Evolutionary conservation across 2,329 filamentous ascomycete genomes (phyloP).

Genomic region (Aspergillus quadrilineatus): DNA sequence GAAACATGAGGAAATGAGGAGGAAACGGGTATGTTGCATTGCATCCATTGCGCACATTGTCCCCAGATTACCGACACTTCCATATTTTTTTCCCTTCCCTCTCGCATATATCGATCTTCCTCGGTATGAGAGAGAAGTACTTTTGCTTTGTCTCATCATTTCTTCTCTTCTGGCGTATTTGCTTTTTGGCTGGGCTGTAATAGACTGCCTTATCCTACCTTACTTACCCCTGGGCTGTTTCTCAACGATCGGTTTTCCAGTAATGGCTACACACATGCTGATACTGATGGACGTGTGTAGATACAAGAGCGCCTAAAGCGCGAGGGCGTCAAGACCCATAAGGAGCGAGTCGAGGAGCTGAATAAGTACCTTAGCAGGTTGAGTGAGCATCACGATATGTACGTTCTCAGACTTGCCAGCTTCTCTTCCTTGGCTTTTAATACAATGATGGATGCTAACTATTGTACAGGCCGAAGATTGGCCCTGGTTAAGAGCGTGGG

Average conservation of each 20-base stretch:
- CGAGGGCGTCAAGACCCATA: constrained; percentile 92
- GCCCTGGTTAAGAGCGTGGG: constrained; percentile 35
- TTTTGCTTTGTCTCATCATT: not conserved
- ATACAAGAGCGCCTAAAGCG: constrained; percentile 77
- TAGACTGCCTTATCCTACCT: not conserved
- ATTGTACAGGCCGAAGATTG: constrained; percentile 39
- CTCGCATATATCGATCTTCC: not conserved
- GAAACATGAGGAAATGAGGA: constrained; percentile 74
- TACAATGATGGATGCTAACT: not conserved
- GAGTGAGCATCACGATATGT: constrained; percentile 98
- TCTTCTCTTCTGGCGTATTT: not conserved
- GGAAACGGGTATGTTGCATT: constrained; percentile 68
- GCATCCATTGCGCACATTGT: not conserved
- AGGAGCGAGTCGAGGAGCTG: constrained; percentile 91
- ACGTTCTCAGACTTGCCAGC: constrained; percentile 23
- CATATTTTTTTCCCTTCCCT: not conserved
- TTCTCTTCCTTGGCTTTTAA: not conserved
- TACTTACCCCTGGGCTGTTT: not conserved
- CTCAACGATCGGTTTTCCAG: not conserved
- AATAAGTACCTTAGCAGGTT: constrained; percentile 90
- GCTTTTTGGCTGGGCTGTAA: not conserved
- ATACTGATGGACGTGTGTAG: constrained; percentile 45
- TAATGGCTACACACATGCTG: constrained; percentile 5
- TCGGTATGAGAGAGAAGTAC: not conserved
- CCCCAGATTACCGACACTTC: not conserved